A percentile compares a stretch with the other conserved stretches of the same genome.
Evolutionary conservation across 345 rosid genomes (phyloP).

Genomic region (Acer saccharum): DNA sequence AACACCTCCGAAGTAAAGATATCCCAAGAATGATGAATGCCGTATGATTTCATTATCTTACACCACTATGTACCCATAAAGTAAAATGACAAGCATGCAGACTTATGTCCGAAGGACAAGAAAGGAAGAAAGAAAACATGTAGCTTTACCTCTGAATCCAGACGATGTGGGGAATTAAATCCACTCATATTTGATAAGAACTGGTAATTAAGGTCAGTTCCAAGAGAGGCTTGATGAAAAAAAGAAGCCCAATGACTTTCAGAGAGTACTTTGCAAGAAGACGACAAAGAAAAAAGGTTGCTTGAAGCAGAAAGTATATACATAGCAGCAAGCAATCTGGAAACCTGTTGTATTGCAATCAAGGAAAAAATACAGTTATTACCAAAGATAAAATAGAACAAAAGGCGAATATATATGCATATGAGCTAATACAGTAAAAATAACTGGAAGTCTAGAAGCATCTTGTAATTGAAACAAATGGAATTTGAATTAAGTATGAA

Average conservation of each 20-base stretch:
- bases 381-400: constrained; percentile 8
- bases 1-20: not conserved
- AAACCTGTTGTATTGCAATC: constrained; percentile 51
- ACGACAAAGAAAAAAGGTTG: constrained; percentile 42
- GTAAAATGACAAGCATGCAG: too few species aligned
- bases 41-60: not conserved
- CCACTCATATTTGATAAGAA: constrained; percentile 53
- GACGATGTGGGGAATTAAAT: constrained; percentile 26
- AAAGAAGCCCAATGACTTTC: constrained; percentile 89
- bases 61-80: too few species aligned
- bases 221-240: constrained; percentile 96
- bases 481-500: not conserved
- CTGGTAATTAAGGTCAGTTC: constrained; percentile 65
- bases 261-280: constrained; percentile 54
- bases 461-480: not conserved
- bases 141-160: constrained; percentile 48
- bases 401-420: not conserved
- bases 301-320: constrained; percentile 62
- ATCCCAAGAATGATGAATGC: not conserved
- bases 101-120: not conserved
- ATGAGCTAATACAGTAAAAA: not conserved
- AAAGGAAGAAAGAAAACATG: constrained; percentile 10
- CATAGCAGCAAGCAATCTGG: constrained; percentile 68
- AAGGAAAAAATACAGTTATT: constrained; percentile 15
- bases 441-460: not conserved